These are phyloP conservation scores for Phialocephala sp. DNA, from an alignment of 2,329 filamentous ascomycete genomes.

Conservation along the genomic window DNA sequence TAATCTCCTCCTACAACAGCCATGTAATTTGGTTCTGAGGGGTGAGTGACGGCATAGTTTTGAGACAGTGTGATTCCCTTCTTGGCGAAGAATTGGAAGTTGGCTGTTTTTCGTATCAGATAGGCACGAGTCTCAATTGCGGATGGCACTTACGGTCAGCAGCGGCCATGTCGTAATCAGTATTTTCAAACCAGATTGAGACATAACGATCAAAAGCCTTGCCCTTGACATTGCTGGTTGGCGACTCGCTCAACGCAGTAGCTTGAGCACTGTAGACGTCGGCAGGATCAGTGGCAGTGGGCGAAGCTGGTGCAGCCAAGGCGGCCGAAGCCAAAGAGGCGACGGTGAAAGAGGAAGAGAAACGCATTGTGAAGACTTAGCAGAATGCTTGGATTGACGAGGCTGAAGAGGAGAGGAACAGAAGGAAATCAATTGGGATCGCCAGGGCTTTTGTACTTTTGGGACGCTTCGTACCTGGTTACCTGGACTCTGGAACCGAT, in stretches of 20 bases:
- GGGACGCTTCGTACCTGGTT: conserved; percentile 9
- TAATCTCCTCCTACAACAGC: conserved; percentile 67
- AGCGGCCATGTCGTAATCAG: conserved; percentile 67
- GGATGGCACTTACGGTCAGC: conserved; percentile 60
- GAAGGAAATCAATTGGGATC: conserved; percentile 21
- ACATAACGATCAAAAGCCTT: conserved; percentile 75
- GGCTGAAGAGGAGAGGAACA: conserved; percentile 25
- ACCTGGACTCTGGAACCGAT: conserved; percentile 20
- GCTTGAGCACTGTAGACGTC: conserved; percentile 62
- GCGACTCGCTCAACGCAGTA: conserved; percentile 64
- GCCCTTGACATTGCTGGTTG: conserved; percentile 69
- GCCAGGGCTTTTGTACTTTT: conserved; percentile 35
- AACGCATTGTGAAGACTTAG: conserved; percentile 36
- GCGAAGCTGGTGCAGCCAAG: conserved; percentile 34
- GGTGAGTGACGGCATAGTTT: conserved; percentile 70
- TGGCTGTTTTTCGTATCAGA: conserved; percentile 48
- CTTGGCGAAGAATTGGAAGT: conserved; percentile 61
- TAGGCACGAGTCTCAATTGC: conserved; percentile 32
- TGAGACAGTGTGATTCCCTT: conserved; percentile 67
- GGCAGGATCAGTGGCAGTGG: conserved; percentile 56
- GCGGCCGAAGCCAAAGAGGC: conserved; percentile 39
- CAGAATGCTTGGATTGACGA: conserved; percentile 19
- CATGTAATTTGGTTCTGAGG: conserved; percentile 78
- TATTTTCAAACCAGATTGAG: conserved; percentile 81
- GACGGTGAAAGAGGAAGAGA: conserved; percentile 32